Base-by-base conservation (phyloP, 108 stramenopile genomes). In the Nitzschia sp. region DNA sequence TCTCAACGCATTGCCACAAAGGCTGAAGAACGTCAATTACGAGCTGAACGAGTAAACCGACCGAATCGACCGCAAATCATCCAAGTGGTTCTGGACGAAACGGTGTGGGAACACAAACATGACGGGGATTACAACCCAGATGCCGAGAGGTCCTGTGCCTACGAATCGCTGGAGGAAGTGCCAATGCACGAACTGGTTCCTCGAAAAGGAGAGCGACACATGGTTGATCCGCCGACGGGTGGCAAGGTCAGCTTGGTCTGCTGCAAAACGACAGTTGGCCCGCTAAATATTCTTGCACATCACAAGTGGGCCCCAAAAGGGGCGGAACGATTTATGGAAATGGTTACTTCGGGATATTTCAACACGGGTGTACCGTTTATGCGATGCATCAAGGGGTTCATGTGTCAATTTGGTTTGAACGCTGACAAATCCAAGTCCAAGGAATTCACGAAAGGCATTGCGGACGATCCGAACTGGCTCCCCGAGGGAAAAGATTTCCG, bases 341-440 rank as follows among this genome's bases (percentile, higher is more conserved):
- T 93, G 90, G 92, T 96, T 0, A 71, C 71, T 9, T 51, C 74
- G 4, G 68, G 84, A 9, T 94, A 94, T 74, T 95, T 94, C 70
- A 54, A 68, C n/a, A 32, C 54, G 13, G 27, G 27, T 15, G 89
- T 94, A 21, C 87, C 93, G 3, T 35, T 96, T 25, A 93, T 95
- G 85, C 83, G 96, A 53, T 91, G 91, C 65, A 63, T 94, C 25
- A 54, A 80, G 5, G 72, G 77, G 26, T 95, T 95, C 54, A 36
- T 95, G 3, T 92, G 91, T 64, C 96, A 96, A 59, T 95, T 95
- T 74, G 96, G 96, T 24, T 72, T 96, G 21, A 70, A 85, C 42
- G 81, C 85, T 0, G 75, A 85, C 78, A 49, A 68, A 32, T 74
- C 47, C 2, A 63, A 68, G 29, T 69, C 68, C 26, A 78, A 78